Base-by-base conservation (phyloP, 108 stramenopile genomes). In the Pseudonitzschia multistriata region DNA sequence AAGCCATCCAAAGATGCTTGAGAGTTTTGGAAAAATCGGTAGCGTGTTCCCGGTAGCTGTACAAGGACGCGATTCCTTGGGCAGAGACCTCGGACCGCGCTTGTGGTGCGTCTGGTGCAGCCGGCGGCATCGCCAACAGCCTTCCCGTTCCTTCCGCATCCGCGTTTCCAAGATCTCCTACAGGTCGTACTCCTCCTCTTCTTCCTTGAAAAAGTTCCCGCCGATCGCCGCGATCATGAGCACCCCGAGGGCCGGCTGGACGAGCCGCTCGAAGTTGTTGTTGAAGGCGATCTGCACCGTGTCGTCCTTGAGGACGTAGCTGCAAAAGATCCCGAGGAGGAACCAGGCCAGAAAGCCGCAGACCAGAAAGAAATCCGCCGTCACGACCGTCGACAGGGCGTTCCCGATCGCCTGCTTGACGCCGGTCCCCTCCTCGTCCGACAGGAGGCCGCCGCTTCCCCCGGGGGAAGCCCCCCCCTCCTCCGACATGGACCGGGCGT, bases 231-330 rank as follows among this genome's bases (percentile, higher is more conserved):
- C 92, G 68, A 93, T 81, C 96, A 97, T 97, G 49, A 97, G 77
- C 40, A 97, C 66, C 29, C 96, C 94, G 53, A 97, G 73, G 34
- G 96, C 93, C 22, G 91, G 91, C 65, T 93, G 91, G 3, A 90
- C 87, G 15, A 93, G 68, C 25, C 72, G 79, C 56, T 88, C 76
- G 76, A 89, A 93, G 34, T 77, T 80, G 45, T 77, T 88, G 62
- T 94, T 97, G 74, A 97, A 97, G 21, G 90, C 87, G 76, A 96
- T 95, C 69, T 96, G 92, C 56, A 97, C 78, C 5, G 92, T 76
- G 56, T 91, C 93, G 73, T 97, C 79, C 50, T 87, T 83, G 63
- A 97, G 79, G 0, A 91, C 83, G 50, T 66, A 78, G 21, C 86
- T 79, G 24, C 86, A 85, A 59, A 92, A 89, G 35, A 97, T 94